These are phyloP conservation scores for Fusarium sp. DNA, from an alignment of 2,329 filamentous ascomycete genomes.

Conservation along the genomic window DNA sequence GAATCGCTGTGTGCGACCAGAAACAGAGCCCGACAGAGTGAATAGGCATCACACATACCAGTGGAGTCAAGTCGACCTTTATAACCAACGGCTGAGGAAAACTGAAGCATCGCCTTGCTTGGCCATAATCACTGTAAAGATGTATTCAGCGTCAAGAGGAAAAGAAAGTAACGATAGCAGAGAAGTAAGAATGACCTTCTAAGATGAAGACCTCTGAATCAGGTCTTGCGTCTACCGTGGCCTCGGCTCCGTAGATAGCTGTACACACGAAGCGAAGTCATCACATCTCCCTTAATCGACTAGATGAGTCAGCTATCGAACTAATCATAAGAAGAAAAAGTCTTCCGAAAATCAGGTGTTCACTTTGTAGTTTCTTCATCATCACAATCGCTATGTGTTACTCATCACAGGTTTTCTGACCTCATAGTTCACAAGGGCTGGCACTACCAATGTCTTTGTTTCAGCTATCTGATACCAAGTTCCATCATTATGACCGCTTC, in stretches of 20 bases:
- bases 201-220: neutral
- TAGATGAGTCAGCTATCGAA: fast-evolving
- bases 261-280: neutral
- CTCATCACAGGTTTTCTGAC: fast-evolving
- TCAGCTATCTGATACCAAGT: neutral
- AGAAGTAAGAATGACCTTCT: fast-evolving
- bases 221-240: no score
- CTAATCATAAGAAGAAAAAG: neutral
- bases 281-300: no score
- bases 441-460: neutral
- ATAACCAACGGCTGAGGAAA: neutral
- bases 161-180: fast-evolving
- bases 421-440: neutral
- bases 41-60: no score
- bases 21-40: fast-evolving
- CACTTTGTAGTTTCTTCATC: neutral
- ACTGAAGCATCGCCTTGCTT: neutral
- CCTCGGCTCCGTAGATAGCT: no score
- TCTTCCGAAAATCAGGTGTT: neutral
- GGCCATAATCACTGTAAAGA: no score
- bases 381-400: fast-evolving
- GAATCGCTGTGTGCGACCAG: fast-evolving
- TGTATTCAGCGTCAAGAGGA: fast-evolving
- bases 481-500: fast-evolving
- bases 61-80: neutral